phyloP scores from a whole-genome alignment of 306 rosid genomes.

The Quercus alba region DNA sequence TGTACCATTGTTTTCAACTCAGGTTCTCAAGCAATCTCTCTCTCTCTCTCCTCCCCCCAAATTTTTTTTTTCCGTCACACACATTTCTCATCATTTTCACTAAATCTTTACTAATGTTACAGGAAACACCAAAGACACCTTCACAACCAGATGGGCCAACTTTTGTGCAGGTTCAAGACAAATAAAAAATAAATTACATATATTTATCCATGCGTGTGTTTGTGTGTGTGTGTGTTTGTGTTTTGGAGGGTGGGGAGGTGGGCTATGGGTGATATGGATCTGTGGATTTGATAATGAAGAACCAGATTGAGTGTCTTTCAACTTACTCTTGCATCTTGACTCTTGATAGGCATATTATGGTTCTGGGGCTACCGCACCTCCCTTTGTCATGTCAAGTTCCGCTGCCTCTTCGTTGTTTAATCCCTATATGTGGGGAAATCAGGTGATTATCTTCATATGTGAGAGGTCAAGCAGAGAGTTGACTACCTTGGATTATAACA shows the following conservation, averaged over 20 bases:
- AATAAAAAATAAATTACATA: background rate
- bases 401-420: constrained; percentile 21
- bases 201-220: background rate
- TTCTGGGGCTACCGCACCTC: constrained; percentile 13
- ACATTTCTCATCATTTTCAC: background rate
- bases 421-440: constrained; percentile 26
- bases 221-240: background rate
- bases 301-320: background rate
- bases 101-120: background rate
- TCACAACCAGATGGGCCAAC: constrained; percentile 22
- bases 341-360: constrained; percentile 28
- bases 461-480: background rate
- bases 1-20: constrained; percentile 1
- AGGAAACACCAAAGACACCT: constrained; percentile 22
- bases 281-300: background rate
- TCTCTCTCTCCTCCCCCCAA: background rate
- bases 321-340: constrained; percentile 6
- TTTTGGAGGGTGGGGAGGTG: too few species aligned
- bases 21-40: constrained; percentile 11
- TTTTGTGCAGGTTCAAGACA: constrained; percentile 28
- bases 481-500: constrained; percentile 16
- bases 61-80: background rate
- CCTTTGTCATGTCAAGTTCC: constrained; percentile 12
- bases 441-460: constrained; percentile 29
- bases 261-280: background rate